Evolutionary conservation across 2,329 filamentous ascomycete genomes (phyloP).

Genomic region (Colletotrichum sp.): DNA sequence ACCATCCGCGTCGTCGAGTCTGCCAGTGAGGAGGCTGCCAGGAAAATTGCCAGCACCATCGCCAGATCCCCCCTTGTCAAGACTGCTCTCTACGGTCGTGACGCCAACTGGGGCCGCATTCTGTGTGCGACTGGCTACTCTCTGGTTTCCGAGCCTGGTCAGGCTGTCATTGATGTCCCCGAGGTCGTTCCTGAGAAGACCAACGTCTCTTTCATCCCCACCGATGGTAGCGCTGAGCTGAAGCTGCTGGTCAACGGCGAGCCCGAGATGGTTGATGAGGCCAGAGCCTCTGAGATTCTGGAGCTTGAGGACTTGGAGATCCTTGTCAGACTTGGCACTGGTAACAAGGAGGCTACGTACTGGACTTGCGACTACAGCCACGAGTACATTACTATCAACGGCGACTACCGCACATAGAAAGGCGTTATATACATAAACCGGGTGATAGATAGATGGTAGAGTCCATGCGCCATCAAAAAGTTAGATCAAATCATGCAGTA

Average conservation of each 20-base stretch:
- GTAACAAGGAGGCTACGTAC: slow-evolving; percentile 71
- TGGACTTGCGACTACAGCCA: slow-evolving; percentile 91
- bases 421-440: not conserved
- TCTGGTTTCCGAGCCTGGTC: slow-evolving; percentile 63
- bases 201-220: slow-evolving; percentile 79
- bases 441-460: not conserved
- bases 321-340: slow-evolving; percentile 73
- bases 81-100: slow-evolving; percentile 94
- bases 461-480: not conserved
- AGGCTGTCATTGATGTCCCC: slow-evolving; percentile 62
- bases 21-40: slow-evolving; percentile 71
- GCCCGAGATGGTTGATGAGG: slow-evolving; percentile 80
- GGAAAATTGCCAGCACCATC: slow-evolving; percentile 84
- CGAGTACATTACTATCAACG: slow-evolving; percentile 76
- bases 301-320: slow-evolving; percentile 82
- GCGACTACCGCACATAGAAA: slow-evolving; percentile 64
- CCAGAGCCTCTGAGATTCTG: slow-evolving; percentile 77
- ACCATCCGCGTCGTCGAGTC: slow-evolving; percentile 85
- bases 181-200: slow-evolving; percentile 73
- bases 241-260: slow-evolving; percentile 81
- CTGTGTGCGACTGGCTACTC: slow-evolving; percentile 92
- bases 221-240: slow-evolving; percentile 77
- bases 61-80: slow-evolving; percentile 93
- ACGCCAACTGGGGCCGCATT: slow-evolving; percentile 98
- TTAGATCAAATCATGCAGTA: not conserved